Evolutionary conservation across 1,284 basidiomycete species (phyloP).

Genomic region (Sanguinoderma infundibulare): DNA sequence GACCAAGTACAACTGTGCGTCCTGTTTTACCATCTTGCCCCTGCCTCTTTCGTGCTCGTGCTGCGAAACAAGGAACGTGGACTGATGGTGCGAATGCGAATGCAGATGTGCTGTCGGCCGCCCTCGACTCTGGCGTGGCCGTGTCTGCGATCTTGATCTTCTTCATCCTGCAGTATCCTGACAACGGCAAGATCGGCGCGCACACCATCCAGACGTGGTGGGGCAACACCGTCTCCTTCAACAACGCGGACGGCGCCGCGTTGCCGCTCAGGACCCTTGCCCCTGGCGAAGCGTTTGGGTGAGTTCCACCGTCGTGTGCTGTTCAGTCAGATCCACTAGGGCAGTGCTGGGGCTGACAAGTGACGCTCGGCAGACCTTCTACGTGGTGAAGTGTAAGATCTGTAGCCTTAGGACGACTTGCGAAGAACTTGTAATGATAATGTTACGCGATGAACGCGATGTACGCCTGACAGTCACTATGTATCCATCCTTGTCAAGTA

Average conservation of each 20-base stretch:
- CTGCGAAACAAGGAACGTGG: too few species aligned
- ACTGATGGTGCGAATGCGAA: background rate
- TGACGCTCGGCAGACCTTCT: background rate
- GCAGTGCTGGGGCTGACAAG: too few species aligned
- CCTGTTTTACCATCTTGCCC: background rate
- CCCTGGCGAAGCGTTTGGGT: constrained; percentile 45
- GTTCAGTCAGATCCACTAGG: too few species aligned
- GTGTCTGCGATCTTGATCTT: constrained; percentile 63
- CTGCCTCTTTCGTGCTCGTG: background rate
- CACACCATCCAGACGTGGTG: constrained; percentile 66
- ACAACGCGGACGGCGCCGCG: constrained; percentile 47
- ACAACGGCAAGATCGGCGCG: constrained; percentile 61
- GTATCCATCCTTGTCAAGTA: too few species aligned
- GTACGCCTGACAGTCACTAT: too few species aligned
- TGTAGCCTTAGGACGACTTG: background rate
- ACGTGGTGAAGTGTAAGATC: background rate
- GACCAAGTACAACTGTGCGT: constrained; percentile 53
- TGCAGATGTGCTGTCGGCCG: constrained; percentile 58
- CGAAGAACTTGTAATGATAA: background rate
- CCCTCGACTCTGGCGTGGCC: constrained; percentile 65
- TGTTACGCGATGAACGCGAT: background rate
- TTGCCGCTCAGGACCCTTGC: constrained; percentile 37
- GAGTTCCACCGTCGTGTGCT: constrained; percentile 2
- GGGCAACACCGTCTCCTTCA: constrained; percentile 63
- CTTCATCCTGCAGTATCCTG: constrained; percentile 71